A percentile compares a stretch with the other conserved stretches of the same genome.
These are phyloP conservation scores for Chlorokybus atmophyticus DNA, from an alignment of 139 green algal genomes.

Conservation along the genomic window DNA sequence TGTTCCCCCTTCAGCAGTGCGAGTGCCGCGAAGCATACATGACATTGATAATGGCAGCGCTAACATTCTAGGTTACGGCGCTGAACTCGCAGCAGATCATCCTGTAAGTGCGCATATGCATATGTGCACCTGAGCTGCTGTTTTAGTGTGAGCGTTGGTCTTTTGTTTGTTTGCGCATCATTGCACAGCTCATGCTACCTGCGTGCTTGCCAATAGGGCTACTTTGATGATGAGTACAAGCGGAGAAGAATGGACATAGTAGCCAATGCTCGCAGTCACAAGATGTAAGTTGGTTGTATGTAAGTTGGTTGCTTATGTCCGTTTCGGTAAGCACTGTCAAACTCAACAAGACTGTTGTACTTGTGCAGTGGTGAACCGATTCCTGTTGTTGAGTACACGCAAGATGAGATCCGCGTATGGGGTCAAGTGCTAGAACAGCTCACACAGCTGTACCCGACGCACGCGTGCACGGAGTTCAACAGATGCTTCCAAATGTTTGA, in stretches of 20 bases:
- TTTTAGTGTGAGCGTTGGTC: too few relatives aligned
- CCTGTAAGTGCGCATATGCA: slow-evolving; percentile 13
- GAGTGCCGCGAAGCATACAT: slow-evolving; percentile 37
- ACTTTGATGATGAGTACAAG: slow-evolving; percentile 62
- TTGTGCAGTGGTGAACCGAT: slow-evolving; percentile 48
- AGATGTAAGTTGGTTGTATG: neutral
- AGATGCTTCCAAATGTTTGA: slow-evolving; percentile 39
- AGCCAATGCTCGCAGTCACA: slow-evolving; percentile 42
- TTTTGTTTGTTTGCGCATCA: neutral
- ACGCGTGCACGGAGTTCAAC: slow-evolving; percentile 59
- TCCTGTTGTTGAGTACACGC: slow-evolving; percentile 51
- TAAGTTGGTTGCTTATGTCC: neutral
- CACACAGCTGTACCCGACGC: slow-evolving; percentile 41
- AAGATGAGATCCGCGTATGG: slow-evolving; percentile 59
- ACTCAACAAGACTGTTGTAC: slow-evolving; percentile 12
- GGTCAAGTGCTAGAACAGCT: slow-evolving; percentile 47
- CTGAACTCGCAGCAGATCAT: slow-evolving; percentile 40
- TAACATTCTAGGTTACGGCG: slow-evolving; percentile 53
- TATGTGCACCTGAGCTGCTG: too few relatives aligned
- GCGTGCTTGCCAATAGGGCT: slow-evolving; percentile 29
- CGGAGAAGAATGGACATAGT: slow-evolving; percentile 46
- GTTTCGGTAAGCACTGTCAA: neutral
- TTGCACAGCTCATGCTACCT: neutral
- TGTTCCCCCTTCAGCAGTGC: too few relatives aligned
- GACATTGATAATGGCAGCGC: slow-evolving; percentile 53